Evolutionary conservation across 179 eudicot genomes (phyloP), one percentile per base, ranked within the genome.

Genomic region (Silene vulgaris): DNA sequence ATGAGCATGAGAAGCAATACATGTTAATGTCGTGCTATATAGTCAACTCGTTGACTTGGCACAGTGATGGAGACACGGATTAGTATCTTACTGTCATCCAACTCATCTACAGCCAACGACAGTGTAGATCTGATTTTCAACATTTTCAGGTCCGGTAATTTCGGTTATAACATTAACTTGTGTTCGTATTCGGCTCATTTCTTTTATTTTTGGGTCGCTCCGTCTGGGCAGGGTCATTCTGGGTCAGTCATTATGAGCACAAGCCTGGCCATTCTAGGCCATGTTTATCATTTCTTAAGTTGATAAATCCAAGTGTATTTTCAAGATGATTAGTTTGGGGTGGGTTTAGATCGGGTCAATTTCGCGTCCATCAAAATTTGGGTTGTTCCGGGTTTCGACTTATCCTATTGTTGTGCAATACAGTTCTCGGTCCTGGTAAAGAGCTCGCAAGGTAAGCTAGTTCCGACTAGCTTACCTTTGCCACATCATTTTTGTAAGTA

Each of bases 341-440:
- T n/a, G n/a, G 61, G 61, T 50, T 50, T 50, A 50, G 56, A 50
- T 50, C 56, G 56, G 56, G 56, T 50, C 56, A 14, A 50, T 2
- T 1, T 50, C 13, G 56, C 5, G 56, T 56, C 61, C 19, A 56
- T 8, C 19, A 56, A 56, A 56, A 20, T 56, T 56, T 56, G 61
- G 19, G 61, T 56, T 56, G 61, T 56, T 56, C n/a, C 11, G n/a
- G 61, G 61, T 56, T 56, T 56, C 61, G 61, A 56, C 11, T 56
- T 56, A 16, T 56, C n/a, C 32, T 29, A 29, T 29, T 29, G 3
- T 29, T 29, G 32, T 29, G 32, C 32, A 29, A 29, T 29, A 29
- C 32, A 29, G 32, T 2, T 29, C 32, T 29, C 3, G 32, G 32
- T 29, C 32, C 32, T 29, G 32, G 32, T 29, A 1, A 1, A 29